phyloP scores from a whole-genome alignment of 306 rosid species.

The Rubus idaeus region DNA sequence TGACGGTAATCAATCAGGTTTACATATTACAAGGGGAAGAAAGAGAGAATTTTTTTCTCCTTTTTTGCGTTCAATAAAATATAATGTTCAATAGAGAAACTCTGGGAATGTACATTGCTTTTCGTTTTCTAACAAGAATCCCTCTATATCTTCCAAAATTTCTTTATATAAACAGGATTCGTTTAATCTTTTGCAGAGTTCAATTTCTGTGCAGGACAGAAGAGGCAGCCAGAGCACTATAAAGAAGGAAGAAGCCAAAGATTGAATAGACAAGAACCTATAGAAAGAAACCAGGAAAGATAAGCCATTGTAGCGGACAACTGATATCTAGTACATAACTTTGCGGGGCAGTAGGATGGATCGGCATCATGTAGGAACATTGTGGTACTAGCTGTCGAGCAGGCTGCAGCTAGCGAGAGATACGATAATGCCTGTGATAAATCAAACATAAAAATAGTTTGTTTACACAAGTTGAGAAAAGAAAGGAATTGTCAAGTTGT shows the following conservation, averaged over 20 bases:
- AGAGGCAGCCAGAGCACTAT: slow-evolving; percentile 28
- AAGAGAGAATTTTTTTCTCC: background rate
- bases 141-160: background rate
- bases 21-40: background rate
- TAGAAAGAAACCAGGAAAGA: slow-evolving; percentile 80
- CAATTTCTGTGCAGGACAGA: slow-evolving; percentile 22
- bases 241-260: slow-evolving; percentile 76
- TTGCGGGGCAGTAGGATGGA: slow-evolving; percentile 44
- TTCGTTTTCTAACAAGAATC: background rate
- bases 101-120: slow-evolving; percentile 14
- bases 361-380: slow-evolving; percentile 46
- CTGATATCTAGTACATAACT: slow-evolving; percentile 67
- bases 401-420: slow-evolving; percentile 77
- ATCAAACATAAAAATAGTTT: slow-evolving; percentile 6
- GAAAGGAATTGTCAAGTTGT: background rate
- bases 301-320: slow-evolving; percentile 87
- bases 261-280: slow-evolving; percentile 70
- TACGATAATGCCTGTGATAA: slow-evolving; percentile 60
- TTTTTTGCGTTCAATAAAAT: background rate
- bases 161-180: slow-evolving; percentile 14
- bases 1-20: background rate
- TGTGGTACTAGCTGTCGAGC: slow-evolving; percentile 70
- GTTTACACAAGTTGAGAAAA: slow-evolving; percentile 7
- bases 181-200: slow-evolving; percentile 31
- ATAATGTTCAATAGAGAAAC: background rate